Evolutionary conservation across 495 filamentous ascomycete species (phyloP).

Genomic region (Xylaria intraflava): DNA sequence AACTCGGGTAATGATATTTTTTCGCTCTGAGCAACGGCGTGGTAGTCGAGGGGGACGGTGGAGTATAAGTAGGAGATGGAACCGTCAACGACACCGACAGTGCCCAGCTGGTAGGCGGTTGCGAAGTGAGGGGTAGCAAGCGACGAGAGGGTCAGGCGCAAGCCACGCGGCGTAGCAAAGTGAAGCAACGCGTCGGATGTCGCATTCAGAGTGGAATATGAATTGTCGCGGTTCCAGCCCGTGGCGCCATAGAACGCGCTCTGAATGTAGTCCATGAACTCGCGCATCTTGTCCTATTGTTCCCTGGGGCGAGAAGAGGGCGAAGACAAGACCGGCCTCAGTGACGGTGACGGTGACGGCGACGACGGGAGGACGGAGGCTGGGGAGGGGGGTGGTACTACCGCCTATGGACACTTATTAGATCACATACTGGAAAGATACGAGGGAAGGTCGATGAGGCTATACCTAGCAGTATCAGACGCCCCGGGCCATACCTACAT

Average conservation of each 20-base stretch:
- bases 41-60: conserved; percentile 58
- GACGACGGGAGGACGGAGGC: background rate
- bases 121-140: conserved; percentile 87
- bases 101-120: conserved; percentile 82
- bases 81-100: conserved; percentile 79
- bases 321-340: background rate
- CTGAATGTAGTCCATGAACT: conserved; percentile 98
- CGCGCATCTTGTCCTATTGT: conserved; percentile 58
- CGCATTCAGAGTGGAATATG: conserved; percentile 78
- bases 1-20: conserved; percentile 42
- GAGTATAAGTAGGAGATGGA: conserved; percentile 88
- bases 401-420: too few species aligned
- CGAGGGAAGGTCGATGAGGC: too few species aligned
- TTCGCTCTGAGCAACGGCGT: conserved; percentile 40
- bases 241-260: conserved; percentile 83
- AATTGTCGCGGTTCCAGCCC: conserved; percentile 88
- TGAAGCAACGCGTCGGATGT: conserved; percentile 80
- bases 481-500: too few species aligned
- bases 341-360: too few species aligned
- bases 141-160: conserved; percentile 81
- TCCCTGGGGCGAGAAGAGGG: background rate
- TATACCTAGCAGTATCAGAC: too few species aligned
- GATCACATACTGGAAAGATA: too few species aligned
- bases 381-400: background rate
- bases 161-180: conserved; percentile 70